Conservation (phyloP, 2,329 filamentous ascomycete genomes). For the Neonectria ditissima region DNA sequence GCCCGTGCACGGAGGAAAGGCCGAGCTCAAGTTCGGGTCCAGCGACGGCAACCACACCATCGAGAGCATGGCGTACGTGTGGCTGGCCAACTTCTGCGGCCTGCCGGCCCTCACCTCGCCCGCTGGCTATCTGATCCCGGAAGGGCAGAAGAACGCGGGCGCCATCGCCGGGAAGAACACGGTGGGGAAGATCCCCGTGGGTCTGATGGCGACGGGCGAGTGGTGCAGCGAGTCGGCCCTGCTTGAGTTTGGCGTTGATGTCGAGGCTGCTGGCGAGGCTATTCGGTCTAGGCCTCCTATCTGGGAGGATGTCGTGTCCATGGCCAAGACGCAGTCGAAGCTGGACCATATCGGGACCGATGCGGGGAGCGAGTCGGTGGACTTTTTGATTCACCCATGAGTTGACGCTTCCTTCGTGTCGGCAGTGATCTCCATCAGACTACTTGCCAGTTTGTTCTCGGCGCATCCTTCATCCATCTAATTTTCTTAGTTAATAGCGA, state of each 20-base stretch:
- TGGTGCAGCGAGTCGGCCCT: conserved; percentile 65
- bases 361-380: not conserved
- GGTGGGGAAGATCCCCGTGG: conserved; percentile 60
- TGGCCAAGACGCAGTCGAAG: conserved; percentile 10
- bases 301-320: conserved; percentile 21
- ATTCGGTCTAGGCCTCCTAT: conserved; percentile 14
- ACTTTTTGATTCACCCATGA: not conserved
- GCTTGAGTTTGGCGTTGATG: conserved; percentile 61
- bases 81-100: conserved; percentile 64
- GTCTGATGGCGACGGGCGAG: conserved; percentile 67
- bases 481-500: not conserved
- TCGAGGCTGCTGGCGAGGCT: conserved; percentile 52
- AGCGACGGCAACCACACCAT: conserved; percentile 60
- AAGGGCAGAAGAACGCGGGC: conserved; percentile 46
- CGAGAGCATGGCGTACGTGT: conserved; percentile 62
- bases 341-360: conserved; percentile 9
- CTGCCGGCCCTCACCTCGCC: conserved; percentile 60
- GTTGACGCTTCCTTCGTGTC: not conserved
- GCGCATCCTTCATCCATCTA: not conserved
- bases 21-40: conserved; percentile 19
- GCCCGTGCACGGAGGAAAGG: conserved; percentile 50
- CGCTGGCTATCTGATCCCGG: conserved; percentile 57
- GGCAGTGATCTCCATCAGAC: not conserved
- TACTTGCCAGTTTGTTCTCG: not conserved
- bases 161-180: conserved; percentile 49